Evolutionary conservation across 1,284 basidiomycete species (phyloP).

Genomic region (Rhizoctonia solani): DNA sequence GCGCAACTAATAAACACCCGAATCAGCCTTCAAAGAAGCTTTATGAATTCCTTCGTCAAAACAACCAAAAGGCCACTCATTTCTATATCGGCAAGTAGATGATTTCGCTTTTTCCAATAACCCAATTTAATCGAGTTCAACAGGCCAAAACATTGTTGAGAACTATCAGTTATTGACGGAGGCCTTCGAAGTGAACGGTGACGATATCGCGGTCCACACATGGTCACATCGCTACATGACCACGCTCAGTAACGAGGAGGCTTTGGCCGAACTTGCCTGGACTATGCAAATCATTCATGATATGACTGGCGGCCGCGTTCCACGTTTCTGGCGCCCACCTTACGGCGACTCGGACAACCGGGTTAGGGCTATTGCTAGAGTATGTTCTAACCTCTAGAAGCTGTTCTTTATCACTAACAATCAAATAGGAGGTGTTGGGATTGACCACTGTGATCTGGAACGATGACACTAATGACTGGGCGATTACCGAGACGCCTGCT

Average conservation of each 20-base stretch:
- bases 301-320: constrained; percentile 41
- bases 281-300: constrained; percentile 51
- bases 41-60: constrained; percentile 46
- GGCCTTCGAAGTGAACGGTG: constrained; percentile 55
- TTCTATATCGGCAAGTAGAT: constrained; percentile 39
- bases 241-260: constrained; percentile 45
- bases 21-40: constrained; percentile 11
- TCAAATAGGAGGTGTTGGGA: constrained; percentile 37
- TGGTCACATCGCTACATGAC: constrained; percentile 45
- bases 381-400: background rate
- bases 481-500: constrained; percentile 19
- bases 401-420: background rate
- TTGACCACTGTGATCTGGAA: constrained; percentile 44
- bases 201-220: constrained; percentile 65
- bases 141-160: constrained; percentile 65
- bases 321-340: constrained; percentile 40
- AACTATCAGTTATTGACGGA: constrained; percentile 59
- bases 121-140: background rate
- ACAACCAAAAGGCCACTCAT: constrained; percentile 39
- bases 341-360: constrained; percentile 44
- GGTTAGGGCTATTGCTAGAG: constrained; percentile 41
- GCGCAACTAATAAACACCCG: background rate
- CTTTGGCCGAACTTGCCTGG: constrained; percentile 51
- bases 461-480: constrained; percentile 42
- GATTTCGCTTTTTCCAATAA: constrained; percentile 31